Conservation (phyloP, 2,329 filamentous ascomycete species). For the Dendryphion nanum region DNA sequence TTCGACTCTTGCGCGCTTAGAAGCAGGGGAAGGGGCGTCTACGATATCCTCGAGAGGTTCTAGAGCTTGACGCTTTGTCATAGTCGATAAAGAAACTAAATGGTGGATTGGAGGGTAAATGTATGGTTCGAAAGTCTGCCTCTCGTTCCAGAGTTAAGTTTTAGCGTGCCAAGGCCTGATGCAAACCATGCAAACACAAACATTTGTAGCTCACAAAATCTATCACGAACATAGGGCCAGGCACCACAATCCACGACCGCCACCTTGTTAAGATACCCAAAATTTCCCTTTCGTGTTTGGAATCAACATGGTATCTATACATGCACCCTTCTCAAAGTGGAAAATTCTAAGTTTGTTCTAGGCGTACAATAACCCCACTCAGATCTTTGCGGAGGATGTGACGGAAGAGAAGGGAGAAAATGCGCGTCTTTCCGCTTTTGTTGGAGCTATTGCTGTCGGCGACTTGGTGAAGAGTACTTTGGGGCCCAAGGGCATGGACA, state of each 20-base stretch:
- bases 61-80: slow-evolving; percentile 49
- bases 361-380: slow-evolving; percentile 70
- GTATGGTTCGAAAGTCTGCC: too few species aligned
- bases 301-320: slow-evolving; percentile 31
- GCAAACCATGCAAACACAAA: slow-evolving; percentile 23
- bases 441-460: slow-evolving; percentile 95
- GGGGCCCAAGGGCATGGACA: slow-evolving; percentile 98
- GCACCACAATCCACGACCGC: slow-evolving; percentile 28
- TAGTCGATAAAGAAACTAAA: slow-evolving; percentile 13
- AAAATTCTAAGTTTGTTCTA: slow-evolving; percentile 18
- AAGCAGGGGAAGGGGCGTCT: slow-evolving; percentile 45
- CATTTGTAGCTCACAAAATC: too few species aligned
- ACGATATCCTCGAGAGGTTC: slow-evolving; percentile 44
- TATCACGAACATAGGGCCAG: too few species aligned
- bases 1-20: slow-evolving; percentile 49
- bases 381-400: slow-evolving; percentile 97
- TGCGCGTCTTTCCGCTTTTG: slow-evolving; percentile 96
- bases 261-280: slow-evolving; percentile 30
- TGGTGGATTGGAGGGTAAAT: neutral
- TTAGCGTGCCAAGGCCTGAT: slow-evolving; percentile 1
- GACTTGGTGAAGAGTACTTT: slow-evolving; percentile 97
- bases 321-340: neutral
- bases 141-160: too few species aligned
- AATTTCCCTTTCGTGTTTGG: too few species aligned
- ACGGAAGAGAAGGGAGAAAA: slow-evolving; percentile 99